Base-by-base conservation (phyloP, 2,329 filamentous ascomycete genomes). In the Arachnopeziza araneosa region DNA sequence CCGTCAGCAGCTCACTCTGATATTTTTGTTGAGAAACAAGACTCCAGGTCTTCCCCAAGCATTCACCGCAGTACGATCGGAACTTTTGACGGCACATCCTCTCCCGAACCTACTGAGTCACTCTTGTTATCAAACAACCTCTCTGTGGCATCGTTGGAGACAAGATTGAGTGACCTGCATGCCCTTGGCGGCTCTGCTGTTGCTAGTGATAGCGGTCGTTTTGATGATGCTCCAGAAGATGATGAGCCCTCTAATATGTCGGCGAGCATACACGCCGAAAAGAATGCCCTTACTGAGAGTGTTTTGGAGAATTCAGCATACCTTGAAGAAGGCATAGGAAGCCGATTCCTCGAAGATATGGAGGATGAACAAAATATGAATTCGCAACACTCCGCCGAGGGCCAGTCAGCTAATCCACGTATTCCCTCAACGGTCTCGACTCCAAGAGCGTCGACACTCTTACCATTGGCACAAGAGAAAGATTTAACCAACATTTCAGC, bases 1-100 rank as follows among this genome's bases (percentile, higher is more conserved):
- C 85, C 87, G 1, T 74, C 76, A 6, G 77, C 79, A 60, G 77
- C 78, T 4, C 75, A 75, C 54, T 83, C 82, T 7, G 66, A 70
- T 54, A 72, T 79, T 6, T 70, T 74, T 9, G 66, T 74, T 24
- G 68, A 71, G 30, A 73, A 66, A 49, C 70, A 67, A 21, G 64
- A 64, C 22, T 66, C 68, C 14, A 44, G 36, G 12, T 44, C 36
- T 44, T 3, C 6, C 36, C 36, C 57, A 61, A 72, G 36, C 52
- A 83, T 24, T 67, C 80, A 19, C 66, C 69, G 55, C 71, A 74
- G 62, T 66, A 55, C 55, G 12, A 22, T 59, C 10, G 58, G 51
- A 50, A 23, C 55, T 24, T 63, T 55, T 55, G 64, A 68, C 60
- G 62, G 59, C 6, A 52, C 56, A 50, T 61, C 56, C 19, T 68